Evolutionary conservation across 129 eudicot genomes (phyloP), one percentile per base, ranked within the genome.

Genomic region (Rutidosis leptorrhynchoides): DNA sequence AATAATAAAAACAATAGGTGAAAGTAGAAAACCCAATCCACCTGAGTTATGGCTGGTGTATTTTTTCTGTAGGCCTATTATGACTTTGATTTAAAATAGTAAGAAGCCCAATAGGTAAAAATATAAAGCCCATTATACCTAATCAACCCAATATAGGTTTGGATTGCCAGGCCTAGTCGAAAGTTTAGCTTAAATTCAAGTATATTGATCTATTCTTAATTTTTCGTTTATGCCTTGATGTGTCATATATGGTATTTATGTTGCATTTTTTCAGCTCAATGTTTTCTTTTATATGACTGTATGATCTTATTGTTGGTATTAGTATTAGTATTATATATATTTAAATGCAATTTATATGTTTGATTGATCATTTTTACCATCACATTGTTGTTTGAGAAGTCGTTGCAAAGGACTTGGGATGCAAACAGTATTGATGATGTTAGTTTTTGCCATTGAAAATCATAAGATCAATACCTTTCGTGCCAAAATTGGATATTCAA

Each of bases 381-480:
- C 21, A 11, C 26, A 10, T 65, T 78, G 56, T 81, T 75, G 80
- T 42, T 79, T 68, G 82, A 24, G 65, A 73, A 92, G 98, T 62
- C 96, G 95, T 73, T 95, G 98, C 72, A 92, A 92, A 80, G 96
- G 98, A 64, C 87, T 92, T 35, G 96, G 95, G 67, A 85, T 79
- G 84, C 86, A 88, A 72, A 76, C 98, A 2, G 84, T 88, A 25
- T 58, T 85, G 57, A 79, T 92, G 82, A 92, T 92, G 98, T 81
- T 85, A 83, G 77, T 72, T 5, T 92, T 83, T 69, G 89, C 96
- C 29, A 78, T 83, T 51, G 82, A 81, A 62, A 84, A 81, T 74
- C 81, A 83, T 67, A 80, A 81, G 60, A 87, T 87, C 70, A 77
- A 75, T 12, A 57, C 51, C 71, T 91, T 91, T 49, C 88, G 86